Percentiles rank a stretch among this genome's conserved stretches.
phyloP scores from a whole-genome alignment of 1,284 basidiomycete genomes.

The Ceratobasidium sp. region DNA sequence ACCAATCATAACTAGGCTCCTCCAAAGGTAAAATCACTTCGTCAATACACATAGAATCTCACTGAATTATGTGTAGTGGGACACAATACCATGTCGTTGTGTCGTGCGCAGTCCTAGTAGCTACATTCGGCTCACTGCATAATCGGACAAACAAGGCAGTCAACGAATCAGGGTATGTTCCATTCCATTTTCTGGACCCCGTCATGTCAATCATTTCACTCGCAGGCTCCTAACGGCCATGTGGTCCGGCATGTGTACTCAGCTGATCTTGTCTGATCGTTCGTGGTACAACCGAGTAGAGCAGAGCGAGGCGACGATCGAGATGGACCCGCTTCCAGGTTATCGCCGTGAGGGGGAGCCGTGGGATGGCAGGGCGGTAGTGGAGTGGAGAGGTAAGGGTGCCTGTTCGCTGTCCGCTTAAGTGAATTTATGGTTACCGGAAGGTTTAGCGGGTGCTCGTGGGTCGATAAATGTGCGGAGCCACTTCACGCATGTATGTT shows the following conservation, averaged over 20 bases:
- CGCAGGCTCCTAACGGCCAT: background rate
- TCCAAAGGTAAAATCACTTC: background rate
- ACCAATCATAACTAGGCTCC: background rate
- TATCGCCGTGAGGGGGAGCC: too few relatives aligned
- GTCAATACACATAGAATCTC: background rate
- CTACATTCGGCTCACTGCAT: background rate
- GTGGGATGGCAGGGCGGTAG: too few relatives aligned
- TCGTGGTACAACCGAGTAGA: background rate
- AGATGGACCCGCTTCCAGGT: too few relatives aligned
- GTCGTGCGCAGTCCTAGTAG: background rate
- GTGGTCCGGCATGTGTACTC: background rate
- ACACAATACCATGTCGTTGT: background rate
- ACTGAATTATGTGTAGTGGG: background rate
- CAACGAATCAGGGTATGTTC: slow-evolving; percentile 1
- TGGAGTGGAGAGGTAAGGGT: too few relatives aligned
- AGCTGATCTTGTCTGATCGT: too few relatives aligned
- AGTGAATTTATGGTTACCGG: too few relatives aligned
- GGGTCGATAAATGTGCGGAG: too few relatives aligned
- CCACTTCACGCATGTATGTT: too few relatives aligned
- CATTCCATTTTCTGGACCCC: background rate
- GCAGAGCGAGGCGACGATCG: too few relatives aligned
- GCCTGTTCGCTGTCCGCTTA: too few relatives aligned
- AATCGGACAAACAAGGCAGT: background rate
- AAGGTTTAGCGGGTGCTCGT: too few relatives aligned
- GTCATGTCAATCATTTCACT: background rate